Base-by-base conservation (phyloP, 495 filamentous ascomycete genomes). In the Eremomyces bilateralis region DNA sequence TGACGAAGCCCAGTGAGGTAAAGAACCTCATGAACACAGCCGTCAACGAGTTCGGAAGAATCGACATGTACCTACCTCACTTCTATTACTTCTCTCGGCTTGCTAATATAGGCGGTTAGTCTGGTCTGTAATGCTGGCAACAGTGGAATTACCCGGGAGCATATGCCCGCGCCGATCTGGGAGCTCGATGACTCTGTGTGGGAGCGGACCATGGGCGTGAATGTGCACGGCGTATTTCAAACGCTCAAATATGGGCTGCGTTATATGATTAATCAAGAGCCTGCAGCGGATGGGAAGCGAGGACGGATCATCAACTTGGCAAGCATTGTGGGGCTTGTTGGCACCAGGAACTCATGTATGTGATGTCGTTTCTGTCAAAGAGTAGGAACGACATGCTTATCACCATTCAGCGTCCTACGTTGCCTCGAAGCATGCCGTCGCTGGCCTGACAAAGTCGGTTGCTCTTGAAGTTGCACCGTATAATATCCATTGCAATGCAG, bases 301-400 rank as follows among this genome's bases (percentile, higher is more conserved):
- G 68, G 67, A 5, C 67, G 64, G 63, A 66, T 72, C 24, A 47
- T 71, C 20, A 72, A 68, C 33, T 58, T 63, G 0, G 54, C 62
- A 1, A 61, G 56, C 4, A 52, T 64, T 2, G 46, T 58, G 40
- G 63, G 65, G 0, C 37, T 63, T 15, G 53, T 65, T 34, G 61
- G 41, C 4, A 29, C 20, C 29, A 4, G 13, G 15, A 37, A 16
- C 21, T 25, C 11, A 36, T 30, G 25, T 33, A 41, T 12, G 15
- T 27, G 8, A 27, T 27, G 24, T 13, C 24, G 24, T 13, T 13
- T 8, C 8, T 13, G 13, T 27, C 24, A 13, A 27, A 27, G 24
- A 13, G 8, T 27, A 6, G 6, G 6, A 27, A 6, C 13, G 24
- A 36, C 34, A 10, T 36, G 25, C 21, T 20, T 21, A n/a, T n/a